These are phyloP conservation scores for Cladosporium cucumerinum DNA, from an alignment of 2,329 filamentous ascomycete species.

Conservation along the genomic window DNA sequence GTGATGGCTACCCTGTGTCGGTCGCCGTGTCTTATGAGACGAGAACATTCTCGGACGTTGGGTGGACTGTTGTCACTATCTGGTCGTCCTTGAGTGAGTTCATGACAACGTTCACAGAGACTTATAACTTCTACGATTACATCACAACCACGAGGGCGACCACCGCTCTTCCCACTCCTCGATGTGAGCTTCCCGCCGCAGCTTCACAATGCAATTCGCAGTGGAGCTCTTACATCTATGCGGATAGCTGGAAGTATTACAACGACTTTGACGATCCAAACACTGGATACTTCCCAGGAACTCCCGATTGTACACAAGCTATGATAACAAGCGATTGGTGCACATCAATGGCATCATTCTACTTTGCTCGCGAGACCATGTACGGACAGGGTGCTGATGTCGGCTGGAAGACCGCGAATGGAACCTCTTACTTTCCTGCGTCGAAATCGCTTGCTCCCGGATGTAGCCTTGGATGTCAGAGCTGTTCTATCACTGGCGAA, in stretches of 20 bases:
- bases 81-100: neutral
- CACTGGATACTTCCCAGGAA: neutral
- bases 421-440: constrained; percentile 18
- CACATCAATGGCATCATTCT: constrained; percentile 3
- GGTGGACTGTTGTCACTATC: neutral
- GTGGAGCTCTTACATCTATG: constrained; percentile 9
- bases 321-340: neutral
- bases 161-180: neutral
- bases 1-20: constrained; percentile 4
- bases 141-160: neutral
- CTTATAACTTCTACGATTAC: neutral
- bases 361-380: neutral
- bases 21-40: constrained; percentile 1
- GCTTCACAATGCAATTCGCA: neutral
- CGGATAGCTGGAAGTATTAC: neutral
- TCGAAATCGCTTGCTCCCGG: constrained; percentile 17
- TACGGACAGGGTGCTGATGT: neutral
- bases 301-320: constrained; percentile 4
- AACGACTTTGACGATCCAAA: neutral
- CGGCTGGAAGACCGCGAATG: neutral
- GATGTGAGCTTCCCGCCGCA: neutral
- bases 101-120: neutral
- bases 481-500: constrained; percentile 21
- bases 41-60: neutral
- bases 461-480: constrained; percentile 22